These are phyloP conservation scores for Boletus fagicola DNA, from an alignment of 768 basidiomycete species.

Conservation along the genomic window DNA sequence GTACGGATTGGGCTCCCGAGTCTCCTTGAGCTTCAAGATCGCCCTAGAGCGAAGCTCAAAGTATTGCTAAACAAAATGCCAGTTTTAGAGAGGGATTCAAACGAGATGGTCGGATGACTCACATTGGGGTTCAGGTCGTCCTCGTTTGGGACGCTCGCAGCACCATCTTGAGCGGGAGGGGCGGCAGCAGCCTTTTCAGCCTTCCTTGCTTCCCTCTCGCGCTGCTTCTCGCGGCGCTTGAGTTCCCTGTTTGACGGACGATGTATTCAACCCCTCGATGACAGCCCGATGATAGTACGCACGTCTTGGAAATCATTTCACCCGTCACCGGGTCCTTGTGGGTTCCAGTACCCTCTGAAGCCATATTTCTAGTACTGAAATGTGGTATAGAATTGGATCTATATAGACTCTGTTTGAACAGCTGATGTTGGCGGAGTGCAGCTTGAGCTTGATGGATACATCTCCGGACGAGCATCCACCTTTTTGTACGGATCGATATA, in stretches of 20 bases:
- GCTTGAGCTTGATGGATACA: constrained; percentile 13
- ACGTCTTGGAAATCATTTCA: constrained; percentile 98
- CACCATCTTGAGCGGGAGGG: constrained; percentile 34
- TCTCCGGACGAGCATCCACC: constrained; percentile 28
- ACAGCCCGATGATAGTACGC: constrained; percentile 32
- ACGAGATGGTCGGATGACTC: constrained; percentile 33
- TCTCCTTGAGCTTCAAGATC: constrained; percentile 81
- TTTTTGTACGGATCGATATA: constrained; percentile 21
- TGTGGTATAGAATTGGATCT: constrained; percentile 10
- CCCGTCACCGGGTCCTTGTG: constrained; percentile 87
- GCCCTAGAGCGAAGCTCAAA: constrained; percentile 89
- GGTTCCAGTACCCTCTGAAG: constrained; percentile 33
- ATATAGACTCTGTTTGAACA: background rate
- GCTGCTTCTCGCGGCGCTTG: constrained; percentile 88
- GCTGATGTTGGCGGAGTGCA: constrained; percentile 9
- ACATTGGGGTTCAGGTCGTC: constrained; percentile 92
- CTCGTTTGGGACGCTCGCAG: constrained; percentile 51
- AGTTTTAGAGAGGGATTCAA: background rate
- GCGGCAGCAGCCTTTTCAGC: constrained; percentile 66
- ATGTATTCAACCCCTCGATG: constrained; percentile 29
- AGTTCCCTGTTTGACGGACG: constrained; percentile 63
- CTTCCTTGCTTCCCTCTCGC: constrained; percentile 71
- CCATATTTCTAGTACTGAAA: constrained; percentile 33
- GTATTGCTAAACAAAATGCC: constrained; percentile 70
- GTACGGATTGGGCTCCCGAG: constrained; percentile 89